phyloP scores from a whole-genome alignment of 1,139 yeast species.

The Saccharomycopsis phalli region DNA sequence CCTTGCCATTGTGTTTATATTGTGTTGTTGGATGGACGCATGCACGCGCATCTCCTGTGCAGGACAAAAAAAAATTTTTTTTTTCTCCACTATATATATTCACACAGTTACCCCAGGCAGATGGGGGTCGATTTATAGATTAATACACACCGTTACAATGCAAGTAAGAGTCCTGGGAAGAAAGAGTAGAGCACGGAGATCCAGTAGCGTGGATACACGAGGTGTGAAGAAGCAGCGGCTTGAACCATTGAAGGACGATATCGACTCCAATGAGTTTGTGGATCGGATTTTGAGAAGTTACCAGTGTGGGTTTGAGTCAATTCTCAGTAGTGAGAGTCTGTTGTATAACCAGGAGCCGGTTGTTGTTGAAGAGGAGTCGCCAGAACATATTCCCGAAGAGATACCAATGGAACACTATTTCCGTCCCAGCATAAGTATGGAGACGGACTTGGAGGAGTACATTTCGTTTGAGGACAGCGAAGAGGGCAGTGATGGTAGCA shows the following conservation, averaged over 20 bases:
- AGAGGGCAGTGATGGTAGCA: constrained; percentile 3
- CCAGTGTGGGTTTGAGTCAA: background rate
- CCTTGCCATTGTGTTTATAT: no score
- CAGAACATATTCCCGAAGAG: constrained; percentile 35
- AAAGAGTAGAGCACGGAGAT: no score
- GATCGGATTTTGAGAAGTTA: constrained; percentile 9
- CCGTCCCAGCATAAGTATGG: background rate
- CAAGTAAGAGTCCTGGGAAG: background rate
- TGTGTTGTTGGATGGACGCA: no score
- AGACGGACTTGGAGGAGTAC: constrained; percentile 8
- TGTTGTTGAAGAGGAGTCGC: background rate
- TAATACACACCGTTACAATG: background rate
- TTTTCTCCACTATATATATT: no score
- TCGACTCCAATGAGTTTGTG: constrained; percentile 8
- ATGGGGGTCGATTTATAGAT: no score
- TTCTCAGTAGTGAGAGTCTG: background rate
- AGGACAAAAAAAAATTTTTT: no score
- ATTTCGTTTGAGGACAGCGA: constrained; percentile 4
- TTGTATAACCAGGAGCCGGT: background rate
- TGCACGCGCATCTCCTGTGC: no score
- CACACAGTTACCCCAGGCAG: no score
- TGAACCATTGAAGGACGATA: background rate
- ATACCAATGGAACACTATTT: constrained; percentile 46
- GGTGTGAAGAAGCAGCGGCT: background rate
- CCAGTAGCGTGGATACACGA: no score